Base-by-base conservation (phyloP, 805 yeast species). In the Jamesozyma lodderae region DNA sequence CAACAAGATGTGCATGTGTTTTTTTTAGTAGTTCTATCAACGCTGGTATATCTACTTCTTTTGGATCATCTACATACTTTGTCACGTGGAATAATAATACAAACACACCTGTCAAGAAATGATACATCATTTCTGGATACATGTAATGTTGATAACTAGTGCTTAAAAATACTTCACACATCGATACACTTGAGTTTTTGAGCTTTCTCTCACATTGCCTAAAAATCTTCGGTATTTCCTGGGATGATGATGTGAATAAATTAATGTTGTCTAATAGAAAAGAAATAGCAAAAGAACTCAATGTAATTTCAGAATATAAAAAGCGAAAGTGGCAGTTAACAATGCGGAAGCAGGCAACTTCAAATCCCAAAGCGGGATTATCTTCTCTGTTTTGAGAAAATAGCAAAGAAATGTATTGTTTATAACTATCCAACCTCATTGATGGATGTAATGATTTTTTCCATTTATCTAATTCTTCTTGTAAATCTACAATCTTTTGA, bases 71-170 rank as follows among this genome's bases (percentile, higher is more conserved):
- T n/a, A 47, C 43, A 31, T 48, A 29, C 18, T 45, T 49, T 11
- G 51, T 42, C 9, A 44, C 41, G 28, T 47, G 40, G 20, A 54
- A 43, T 17, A 49, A 31, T n/a, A 54, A 40, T 1, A 37, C 39
- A 18, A 47, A 53, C 6, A 48, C 46, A 16, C 54, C 60, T 3
- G 57, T 51, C 14, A 46, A 32, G 10, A 54, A 41, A 31, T 47
- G 39, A 40, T 49, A 48, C 36, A 49, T 36, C 21, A 55, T 19
- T 17, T 51, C 53, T 13, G 52, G 49, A 35, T 44, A 46, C 29
- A 53, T 42, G 27, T 49, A 46, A 11, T 51, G 51, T 21, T 47
- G 49, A 35, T 46, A 45, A 13, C 45, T 45, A 10, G 47, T 44
- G 6, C 40, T 43, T 25, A 43, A 40, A 28, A 50, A 52, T 6